Evolutionary conservation across 805 yeast species (phyloP).

Genomic region (Monosporozyma aerobia): DNA sequence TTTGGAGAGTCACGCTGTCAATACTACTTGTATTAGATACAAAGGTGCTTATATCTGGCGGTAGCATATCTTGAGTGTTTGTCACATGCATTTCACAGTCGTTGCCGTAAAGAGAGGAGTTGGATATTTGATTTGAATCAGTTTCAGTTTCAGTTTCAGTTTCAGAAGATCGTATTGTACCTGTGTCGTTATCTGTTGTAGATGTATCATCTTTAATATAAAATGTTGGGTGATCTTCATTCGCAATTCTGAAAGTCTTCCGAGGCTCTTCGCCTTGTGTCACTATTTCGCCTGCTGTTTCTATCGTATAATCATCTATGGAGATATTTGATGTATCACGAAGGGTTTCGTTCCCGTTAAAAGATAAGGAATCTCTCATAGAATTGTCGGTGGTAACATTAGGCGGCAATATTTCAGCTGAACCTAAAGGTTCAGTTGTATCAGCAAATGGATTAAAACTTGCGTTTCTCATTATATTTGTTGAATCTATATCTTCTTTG

Average conservation of each 20-base stretch:
- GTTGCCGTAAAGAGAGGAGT: neutral
- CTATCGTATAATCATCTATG: neutral
- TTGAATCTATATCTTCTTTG: neutral
- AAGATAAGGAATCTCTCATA: neutral
- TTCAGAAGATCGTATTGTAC: neutral
- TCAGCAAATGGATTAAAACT: neutral
- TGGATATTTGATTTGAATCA: neutral
- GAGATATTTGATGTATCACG: neutral
- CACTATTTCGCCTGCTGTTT: neutral
- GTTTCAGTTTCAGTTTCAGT: neutral
- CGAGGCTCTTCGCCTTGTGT: slow-evolving; percentile 4
- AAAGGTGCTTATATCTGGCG: neutral
- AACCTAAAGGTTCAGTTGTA: neutral
- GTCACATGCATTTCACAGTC: neutral
- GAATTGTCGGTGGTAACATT: too few relatives aligned
- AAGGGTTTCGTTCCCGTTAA: neutral
- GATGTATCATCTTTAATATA: slow-evolving; percentile 13
- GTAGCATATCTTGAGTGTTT: neutral
- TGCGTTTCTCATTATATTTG: neutral
- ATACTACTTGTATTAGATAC: neutral
- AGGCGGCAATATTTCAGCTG: neutral
- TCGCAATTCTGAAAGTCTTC: slow-evolving; percentile 24
- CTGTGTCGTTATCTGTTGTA: slow-evolving; percentile 3
- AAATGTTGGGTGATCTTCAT: slow-evolving; percentile 25
- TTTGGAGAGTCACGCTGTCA: neutral